Conservation (phyloP, 2,329 filamentous ascomycete genomes). For the Colletotrichum orbiculare region DNA sequence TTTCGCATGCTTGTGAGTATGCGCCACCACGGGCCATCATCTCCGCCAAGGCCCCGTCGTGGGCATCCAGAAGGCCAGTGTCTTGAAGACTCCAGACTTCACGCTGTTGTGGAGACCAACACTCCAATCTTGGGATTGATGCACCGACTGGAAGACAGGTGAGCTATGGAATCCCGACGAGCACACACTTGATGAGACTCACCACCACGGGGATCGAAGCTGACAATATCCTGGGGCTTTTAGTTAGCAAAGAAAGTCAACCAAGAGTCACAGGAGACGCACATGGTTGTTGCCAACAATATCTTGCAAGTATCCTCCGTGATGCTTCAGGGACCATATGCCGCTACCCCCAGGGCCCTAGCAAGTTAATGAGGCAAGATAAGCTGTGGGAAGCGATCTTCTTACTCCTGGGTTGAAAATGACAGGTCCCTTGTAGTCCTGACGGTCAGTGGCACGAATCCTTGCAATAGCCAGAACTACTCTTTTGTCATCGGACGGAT, state of each 20-base stretch:
- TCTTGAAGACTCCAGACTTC: conserved; percentile 57
- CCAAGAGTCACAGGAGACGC: conserved; percentile 31
- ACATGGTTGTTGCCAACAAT: conserved; percentile 60
- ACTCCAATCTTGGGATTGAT: conserved; percentile 62
- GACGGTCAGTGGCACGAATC: conserved; percentile 45
- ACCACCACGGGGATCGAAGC: conserved; percentile 62
- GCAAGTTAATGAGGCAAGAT: background rate
- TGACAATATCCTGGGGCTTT: conserved; percentile 56
- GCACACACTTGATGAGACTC: conserved; percentile 22
- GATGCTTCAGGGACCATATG: conserved; percentile 46
- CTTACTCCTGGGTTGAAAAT: conserved; percentile 50
- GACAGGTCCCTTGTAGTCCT: conserved; percentile 43
- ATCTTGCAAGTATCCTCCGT: conserved; percentile 50
- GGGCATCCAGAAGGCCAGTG: conserved; percentile 58
- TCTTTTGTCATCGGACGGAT: conserved; percentile 41
- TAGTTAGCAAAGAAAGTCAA: background rate
- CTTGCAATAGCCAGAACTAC: conserved; percentile 48
- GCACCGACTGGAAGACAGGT: conserved; percentile 50
- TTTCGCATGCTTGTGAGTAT: conserved; percentile 56
- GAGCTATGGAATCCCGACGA: background rate
- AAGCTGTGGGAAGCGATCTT: background rate
- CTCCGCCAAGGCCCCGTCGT: conserved; percentile 57
- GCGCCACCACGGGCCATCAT: conserved; percentile 55
- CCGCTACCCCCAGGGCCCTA: conserved; percentile 64
- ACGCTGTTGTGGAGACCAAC: conserved; percentile 58